These are phyloP conservation scores for Botrytis elliptica DNA, from an alignment of 2,329 filamentous ascomycete species.

Conservation along the genomic window DNA sequence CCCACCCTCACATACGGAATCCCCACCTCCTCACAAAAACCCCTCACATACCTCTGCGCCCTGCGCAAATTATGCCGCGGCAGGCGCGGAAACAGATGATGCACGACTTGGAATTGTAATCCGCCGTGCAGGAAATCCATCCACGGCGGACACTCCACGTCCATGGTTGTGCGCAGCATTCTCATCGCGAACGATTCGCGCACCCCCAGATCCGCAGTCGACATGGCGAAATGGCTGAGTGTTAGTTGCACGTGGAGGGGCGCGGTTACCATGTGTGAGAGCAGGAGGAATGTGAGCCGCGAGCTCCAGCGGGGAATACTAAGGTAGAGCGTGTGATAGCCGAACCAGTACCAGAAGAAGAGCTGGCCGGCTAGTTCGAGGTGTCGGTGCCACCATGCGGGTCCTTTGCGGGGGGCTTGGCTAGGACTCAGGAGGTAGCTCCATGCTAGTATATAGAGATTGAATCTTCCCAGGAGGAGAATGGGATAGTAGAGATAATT, in stretches of 20 bases:
- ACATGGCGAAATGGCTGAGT: slow-evolving; percentile 93
- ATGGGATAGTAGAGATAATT: slow-evolving; percentile 81
- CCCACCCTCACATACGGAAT: slow-evolving; percentile 39
- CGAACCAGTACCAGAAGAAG: slow-evolving; percentile 86
- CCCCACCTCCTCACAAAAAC: not conserved
- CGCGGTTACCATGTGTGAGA: slow-evolving; percentile 78
- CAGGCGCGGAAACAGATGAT: slow-evolving; percentile 80
- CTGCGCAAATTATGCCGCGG: slow-evolving; percentile 79
- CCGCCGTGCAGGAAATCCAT: slow-evolving; percentile 87
- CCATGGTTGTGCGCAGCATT: slow-evolving; percentile 92
- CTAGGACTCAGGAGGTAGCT: slow-evolving; percentile 65
- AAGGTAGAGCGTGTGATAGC: slow-evolving; percentile 73
- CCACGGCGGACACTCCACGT: slow-evolving; percentile 84
- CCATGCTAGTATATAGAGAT: slow-evolving; percentile 81
- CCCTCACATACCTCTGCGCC: slow-evolving; percentile 39
- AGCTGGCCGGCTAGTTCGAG: slow-evolving; percentile 72
- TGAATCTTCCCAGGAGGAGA: slow-evolving; percentile 79
- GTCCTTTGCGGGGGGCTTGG: slow-evolving; percentile 69
- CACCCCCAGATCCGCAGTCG: slow-evolving; percentile 78
- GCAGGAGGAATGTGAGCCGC: slow-evolving; percentile 72
- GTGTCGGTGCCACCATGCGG: slow-evolving; percentile 79
- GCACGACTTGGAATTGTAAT: slow-evolving; percentile 84
- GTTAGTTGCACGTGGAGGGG: slow-evolving; percentile 88
- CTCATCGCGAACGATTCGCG: slow-evolving; percentile 85
- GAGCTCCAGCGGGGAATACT: slow-evolving; percentile 66